These are phyloP conservation scores for Echinochloa phyllopogon DNA, from an alignment of 176 grass and related monocot species.

Conservation along the genomic window DNA sequence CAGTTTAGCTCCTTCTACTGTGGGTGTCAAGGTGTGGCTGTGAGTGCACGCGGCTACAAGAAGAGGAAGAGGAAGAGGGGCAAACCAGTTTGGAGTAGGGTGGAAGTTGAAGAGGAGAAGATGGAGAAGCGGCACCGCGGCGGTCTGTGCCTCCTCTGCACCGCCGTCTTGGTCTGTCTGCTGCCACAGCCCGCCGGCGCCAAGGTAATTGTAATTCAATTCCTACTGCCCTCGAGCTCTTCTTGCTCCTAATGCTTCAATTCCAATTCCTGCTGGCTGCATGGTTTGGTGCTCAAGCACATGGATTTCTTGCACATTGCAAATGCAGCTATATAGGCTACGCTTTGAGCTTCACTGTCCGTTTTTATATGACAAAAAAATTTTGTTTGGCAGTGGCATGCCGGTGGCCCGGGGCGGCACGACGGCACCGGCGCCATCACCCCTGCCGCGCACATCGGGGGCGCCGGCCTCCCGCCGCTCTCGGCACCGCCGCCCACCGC, in stretches of 20 bases:
- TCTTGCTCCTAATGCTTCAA: no score
- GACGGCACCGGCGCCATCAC: not conserved
- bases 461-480: not conserved
- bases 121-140: not conserved
- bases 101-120: not conserved
- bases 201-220: not conserved
- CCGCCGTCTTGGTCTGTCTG: not conserved
- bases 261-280: no score
- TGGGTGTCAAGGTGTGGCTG: no score
- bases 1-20: not conserved
- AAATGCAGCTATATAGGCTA: not conserved
- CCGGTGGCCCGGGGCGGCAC: not conserved
- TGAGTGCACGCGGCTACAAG: no score
- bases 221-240: not conserved
- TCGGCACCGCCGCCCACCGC: slow-evolving; percentile 29
- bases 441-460: not conserved
- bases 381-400: not conserved
- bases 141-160: slow-evolving; percentile 1
- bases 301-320: not conserved
- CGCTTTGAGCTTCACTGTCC: not conserved
- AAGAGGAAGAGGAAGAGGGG: not conserved
- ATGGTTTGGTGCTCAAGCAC: no score
- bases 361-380: no score
- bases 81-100: not conserved
- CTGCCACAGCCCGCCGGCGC: not conserved